Percentiles rank a stretch among this genome's conserved stretches.
Conservation (phyloP, 2,329 filamentous ascomycete species). For the Amesomyces nigricolor region DNA sequence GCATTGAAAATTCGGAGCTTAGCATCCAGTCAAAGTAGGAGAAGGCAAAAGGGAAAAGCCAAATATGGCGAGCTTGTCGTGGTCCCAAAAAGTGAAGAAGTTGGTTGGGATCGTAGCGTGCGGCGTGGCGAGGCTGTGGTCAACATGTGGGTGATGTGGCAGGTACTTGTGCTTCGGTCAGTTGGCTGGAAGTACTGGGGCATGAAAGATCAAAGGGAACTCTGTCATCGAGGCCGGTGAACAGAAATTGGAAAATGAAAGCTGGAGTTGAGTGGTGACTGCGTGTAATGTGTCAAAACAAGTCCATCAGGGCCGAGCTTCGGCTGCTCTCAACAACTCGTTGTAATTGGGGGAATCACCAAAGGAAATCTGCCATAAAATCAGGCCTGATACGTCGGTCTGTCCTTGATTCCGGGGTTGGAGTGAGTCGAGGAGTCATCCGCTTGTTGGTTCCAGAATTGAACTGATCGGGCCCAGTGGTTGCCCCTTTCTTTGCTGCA, state of each 20-base stretch:
- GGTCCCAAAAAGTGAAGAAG: background rate
- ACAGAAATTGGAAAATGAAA: background rate
- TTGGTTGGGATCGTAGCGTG: background rate
- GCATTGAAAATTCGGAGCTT: background rate
- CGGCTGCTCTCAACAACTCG: no score
- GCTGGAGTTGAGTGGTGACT: background rate
- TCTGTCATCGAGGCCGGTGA: conserved; percentile 1
- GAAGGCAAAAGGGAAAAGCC: background rate
- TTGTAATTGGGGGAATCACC: background rate
- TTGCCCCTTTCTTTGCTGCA: background rate
- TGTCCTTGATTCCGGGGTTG: background rate
- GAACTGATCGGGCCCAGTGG: background rate
- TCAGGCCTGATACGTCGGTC: background rate
- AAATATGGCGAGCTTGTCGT: background rate
- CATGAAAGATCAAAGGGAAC: background rate
- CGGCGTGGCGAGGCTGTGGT: conserved; percentile 4
- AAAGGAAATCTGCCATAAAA: background rate
- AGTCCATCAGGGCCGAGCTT: no score
- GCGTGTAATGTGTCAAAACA: background rate
- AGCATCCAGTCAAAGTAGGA: background rate
- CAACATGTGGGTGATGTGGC: background rate
- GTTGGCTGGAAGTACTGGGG: background rate
- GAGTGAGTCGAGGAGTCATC: background rate
- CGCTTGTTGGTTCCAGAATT: background rate
- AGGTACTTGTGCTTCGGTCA: background rate